Evolutionary conservation across 768 basidiomycete species (phyloP).

Genomic region (Mycena indigotica): DNA sequence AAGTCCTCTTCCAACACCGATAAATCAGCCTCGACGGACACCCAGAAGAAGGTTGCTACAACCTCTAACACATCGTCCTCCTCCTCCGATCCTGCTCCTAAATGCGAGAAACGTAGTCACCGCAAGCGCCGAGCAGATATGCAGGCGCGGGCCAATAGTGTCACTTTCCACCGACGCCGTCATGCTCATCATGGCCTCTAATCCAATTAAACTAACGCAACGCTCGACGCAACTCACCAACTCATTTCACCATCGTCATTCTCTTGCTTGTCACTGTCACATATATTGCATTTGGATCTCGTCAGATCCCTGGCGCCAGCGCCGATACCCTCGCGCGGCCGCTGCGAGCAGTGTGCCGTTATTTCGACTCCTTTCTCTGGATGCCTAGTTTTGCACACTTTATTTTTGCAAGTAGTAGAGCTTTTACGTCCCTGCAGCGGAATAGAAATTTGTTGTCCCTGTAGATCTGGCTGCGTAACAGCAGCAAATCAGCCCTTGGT

Average conservation of each 20-base stretch:
- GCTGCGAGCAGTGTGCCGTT: neutral
- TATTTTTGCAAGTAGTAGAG: too few relatives aligned
- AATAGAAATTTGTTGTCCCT: too few relatives aligned
- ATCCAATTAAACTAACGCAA: neutral
- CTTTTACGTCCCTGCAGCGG: too few relatives aligned
- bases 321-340: neutral
- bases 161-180: neutral
- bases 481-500: neutral
- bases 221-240: neutral
- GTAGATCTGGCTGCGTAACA: too few relatives aligned
- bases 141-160: neutral
- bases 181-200: neutral
- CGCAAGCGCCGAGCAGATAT: neutral
- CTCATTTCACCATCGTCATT: neutral
- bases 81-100: neutral
- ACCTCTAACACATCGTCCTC: neutral
- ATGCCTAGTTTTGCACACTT: neutral
- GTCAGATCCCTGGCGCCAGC: neutral
- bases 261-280: neutral
- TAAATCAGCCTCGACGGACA: neutral
- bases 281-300: neutral
- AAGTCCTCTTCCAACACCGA: slow-evolving; percentile 10
- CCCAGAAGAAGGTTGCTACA: neutral
- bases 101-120: neutral
- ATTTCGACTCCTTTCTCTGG: neutral